phyloP scores from a whole-genome alignment of 495 filamentous ascomycete genomes.

The Chaetomium cochliodes region DNA sequence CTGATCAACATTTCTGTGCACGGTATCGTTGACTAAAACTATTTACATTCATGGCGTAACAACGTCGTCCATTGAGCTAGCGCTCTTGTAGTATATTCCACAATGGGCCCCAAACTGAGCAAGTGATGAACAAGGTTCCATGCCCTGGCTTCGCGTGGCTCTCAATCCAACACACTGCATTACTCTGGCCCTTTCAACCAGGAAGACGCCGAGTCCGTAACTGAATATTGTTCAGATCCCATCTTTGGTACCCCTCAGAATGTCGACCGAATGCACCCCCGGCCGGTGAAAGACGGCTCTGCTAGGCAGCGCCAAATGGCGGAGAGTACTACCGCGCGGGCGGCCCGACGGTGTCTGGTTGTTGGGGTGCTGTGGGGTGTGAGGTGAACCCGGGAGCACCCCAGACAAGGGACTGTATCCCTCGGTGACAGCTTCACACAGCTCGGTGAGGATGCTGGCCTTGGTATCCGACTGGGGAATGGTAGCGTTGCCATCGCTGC shows the following conservation, averaged over 20 bases:
- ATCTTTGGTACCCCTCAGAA: background rate
- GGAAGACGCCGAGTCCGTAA: background rate
- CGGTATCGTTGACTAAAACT: background rate
- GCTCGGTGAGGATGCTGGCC: slow-evolving; percentile 31
- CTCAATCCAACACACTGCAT: background rate
- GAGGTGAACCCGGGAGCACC: background rate
- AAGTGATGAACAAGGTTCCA: background rate
- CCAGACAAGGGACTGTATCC: slow-evolving; percentile 27
- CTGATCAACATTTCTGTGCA: background rate
- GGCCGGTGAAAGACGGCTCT: slow-evolving; percentile 1
- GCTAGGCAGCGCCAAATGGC: background rate
- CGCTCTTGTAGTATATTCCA: background rate
- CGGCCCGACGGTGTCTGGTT: background rate
- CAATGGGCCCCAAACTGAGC: background rate
- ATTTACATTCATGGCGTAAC: background rate
- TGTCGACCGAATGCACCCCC: background rate
- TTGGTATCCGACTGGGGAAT: slow-evolving; percentile 25
- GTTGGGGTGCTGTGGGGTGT: background rate
- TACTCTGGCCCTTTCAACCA: too few relatives aligned
- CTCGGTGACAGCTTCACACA: slow-evolving; percentile 32
- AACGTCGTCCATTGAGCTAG: background rate
- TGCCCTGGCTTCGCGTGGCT: background rate
- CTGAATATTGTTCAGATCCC: background rate
- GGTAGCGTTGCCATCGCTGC: background rate
- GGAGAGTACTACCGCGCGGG: background rate